Conservation (phyloP, 176 grass and related monocot genomes). For the Aegilops umbellulata region DNA sequence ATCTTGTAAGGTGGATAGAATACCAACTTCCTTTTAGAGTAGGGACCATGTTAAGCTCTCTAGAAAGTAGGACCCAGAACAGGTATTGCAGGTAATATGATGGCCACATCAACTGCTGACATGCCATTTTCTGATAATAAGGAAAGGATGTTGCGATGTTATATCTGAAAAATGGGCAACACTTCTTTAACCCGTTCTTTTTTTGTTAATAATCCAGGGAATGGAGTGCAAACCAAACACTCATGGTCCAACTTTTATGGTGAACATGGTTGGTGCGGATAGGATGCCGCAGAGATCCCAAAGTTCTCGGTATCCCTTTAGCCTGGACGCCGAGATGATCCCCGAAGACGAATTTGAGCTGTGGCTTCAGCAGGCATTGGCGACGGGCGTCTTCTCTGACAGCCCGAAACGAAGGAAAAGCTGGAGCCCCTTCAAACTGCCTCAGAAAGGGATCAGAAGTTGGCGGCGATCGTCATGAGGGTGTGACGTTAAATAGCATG, state of each 20-base stretch:
- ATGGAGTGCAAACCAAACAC: slow-evolving; percentile 98
- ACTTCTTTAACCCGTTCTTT: not conserved
- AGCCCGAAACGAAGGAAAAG: slow-evolving; percentile 94
- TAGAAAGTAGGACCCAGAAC: not conserved
- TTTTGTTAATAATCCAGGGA: slow-evolving; percentile 55
- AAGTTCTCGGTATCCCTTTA: slow-evolving; percentile 81
- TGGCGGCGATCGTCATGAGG: slow-evolving; percentile 68
- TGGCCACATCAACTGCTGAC: not conserved
- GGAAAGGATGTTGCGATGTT: not conserved
- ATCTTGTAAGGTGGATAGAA: not conserved
- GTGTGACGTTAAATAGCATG: not conserved
- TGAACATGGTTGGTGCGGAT: slow-evolving; percentile 91
- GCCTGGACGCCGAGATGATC: slow-evolving; percentile 87
- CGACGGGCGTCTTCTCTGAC: slow-evolving; percentile 80
- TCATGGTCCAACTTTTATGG: slow-evolving; percentile 92
- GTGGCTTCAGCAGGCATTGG: slow-evolving; percentile 92
- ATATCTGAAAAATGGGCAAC: not conserved
- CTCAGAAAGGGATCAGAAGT: slow-evolving; percentile 79
- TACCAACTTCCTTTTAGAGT: not conserved
- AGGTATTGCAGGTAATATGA: not conserved
- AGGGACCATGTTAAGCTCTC: not conserved
- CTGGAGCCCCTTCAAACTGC: slow-evolving; percentile 93
- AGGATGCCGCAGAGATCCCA: slow-evolving; percentile 60
- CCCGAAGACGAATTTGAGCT: slow-evolving; percentile 86
- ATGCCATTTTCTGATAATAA: not conserved